Base-by-base conservation (phyloP, 352 stramenopile genomes). In the Saprolegnia diclina region DNA sequence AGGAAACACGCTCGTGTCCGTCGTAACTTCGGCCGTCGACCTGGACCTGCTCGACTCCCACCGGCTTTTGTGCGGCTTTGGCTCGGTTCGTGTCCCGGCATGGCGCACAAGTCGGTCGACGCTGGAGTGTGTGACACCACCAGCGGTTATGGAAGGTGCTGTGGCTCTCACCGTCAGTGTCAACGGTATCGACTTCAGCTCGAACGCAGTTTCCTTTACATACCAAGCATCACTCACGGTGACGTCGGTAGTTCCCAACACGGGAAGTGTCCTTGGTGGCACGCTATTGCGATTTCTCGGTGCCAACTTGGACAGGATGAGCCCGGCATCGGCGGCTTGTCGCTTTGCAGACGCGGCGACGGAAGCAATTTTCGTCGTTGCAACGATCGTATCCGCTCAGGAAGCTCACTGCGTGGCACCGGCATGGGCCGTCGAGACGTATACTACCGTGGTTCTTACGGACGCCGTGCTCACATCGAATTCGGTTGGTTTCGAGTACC, bases 181-280 rank as follows among this genome's bases (percentile, higher is more conserved):
- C 38, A 69, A 69, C 32, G 63, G 63, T n/a, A 24, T 44, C 19
- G 63, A 69, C 1, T 53, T 69, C 22, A 61, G 44, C 62, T 35
- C 10, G 19, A 18, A 7, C 29, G 14, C 7, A 5, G 22, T 26
- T 21, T 24, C 13, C 7, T 69, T 69, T 61, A 4, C 48, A n/a
- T 69, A 61, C 29, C 16, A 13, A 24, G 35, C 21, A n/a, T 10
- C 18, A 22, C 10, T 46, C 19, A 22, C 18, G 1, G 19, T 69
- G 18, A 24, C 46, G 13, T 69, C 32, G n/a, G n/a, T 69, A 10
- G 10, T 22, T 7, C 63, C 63, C 5, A 63, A 1, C n/a, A 19
- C 22, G 21, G 63, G 63, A n/a, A 61, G 29, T 19, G 22, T n/a
- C 52, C 11, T 21, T 2, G 52, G 52, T 14, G 63, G 63, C 1